phyloP scores from a whole-genome alignment of 306 rosid species.

The Malus orientalis region DNA sequence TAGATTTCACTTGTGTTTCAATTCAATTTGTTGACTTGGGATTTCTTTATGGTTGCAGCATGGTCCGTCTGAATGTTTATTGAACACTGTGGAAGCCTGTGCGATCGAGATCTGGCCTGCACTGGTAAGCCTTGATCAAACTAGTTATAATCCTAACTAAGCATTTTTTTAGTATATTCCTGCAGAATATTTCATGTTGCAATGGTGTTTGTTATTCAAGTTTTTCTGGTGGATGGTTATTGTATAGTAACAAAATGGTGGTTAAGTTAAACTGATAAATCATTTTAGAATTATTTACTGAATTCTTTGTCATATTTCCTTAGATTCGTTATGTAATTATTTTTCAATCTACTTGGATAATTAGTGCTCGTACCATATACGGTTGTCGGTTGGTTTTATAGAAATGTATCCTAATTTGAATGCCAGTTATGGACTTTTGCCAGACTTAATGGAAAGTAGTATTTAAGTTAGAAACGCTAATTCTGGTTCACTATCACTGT shows the following conservation, averaged over 20 bases:
- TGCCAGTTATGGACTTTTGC: background rate
- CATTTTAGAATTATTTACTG: background rate
- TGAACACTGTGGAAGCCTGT: slow-evolving; percentile 82
- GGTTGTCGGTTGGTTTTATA: background rate
- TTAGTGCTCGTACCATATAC: background rate
- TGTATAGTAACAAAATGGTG: background rate
- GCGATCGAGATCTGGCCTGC: slow-evolving; percentile 73
- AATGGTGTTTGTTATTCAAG: background rate
- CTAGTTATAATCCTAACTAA: background rate
- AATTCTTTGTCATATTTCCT: background rate
- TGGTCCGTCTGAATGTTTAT: slow-evolving; percentile 70
- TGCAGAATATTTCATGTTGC: background rate
- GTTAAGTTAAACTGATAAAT: background rate
- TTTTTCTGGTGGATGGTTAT: background rate
- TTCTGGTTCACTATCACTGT: background rate
- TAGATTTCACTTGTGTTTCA: background rate
- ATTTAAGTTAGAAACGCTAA: background rate
- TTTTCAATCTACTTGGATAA: background rate
- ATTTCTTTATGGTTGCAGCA: slow-evolving; percentile 49
- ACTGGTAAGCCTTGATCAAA: slow-evolving; percentile 38
- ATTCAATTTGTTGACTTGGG: background rate
- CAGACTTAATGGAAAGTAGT: background rate
- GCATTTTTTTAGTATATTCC: background rate
- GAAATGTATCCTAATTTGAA: background rate
- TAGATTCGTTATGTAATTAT: background rate